Evolutionary conservation across 306 rosid species (phyloP).

Genomic region (Vicia villosa): DNA sequence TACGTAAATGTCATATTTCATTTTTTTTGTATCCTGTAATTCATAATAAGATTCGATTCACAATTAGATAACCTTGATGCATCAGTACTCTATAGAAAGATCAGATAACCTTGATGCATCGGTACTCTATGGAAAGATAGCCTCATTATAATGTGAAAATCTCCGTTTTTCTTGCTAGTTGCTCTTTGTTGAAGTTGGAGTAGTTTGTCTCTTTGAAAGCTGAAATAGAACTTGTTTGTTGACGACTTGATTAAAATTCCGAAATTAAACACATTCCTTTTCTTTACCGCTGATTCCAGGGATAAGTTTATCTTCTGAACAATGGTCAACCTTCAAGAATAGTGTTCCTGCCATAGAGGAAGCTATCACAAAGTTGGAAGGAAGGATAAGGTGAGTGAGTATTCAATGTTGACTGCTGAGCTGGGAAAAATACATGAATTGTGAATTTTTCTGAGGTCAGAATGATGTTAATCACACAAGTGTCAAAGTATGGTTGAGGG

Average conservation of each 20-base stretch:
- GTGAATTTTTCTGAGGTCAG: conserved; percentile 25
- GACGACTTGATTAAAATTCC: conserved; percentile 9
- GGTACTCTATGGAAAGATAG: not conserved
- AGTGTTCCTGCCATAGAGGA: conserved; percentile 81
- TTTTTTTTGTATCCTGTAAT: too few species aligned
- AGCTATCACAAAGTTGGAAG: conserved; percentile 69
- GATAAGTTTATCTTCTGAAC: conserved; percentile 65
- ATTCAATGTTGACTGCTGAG: conserved; percentile 29
- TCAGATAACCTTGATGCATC: not conserved
- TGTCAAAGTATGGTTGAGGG: conserved; percentile 10
- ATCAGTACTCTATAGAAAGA: too few species aligned
- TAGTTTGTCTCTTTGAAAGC: conserved; percentile 1
- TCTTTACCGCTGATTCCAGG: conserved; percentile 48
- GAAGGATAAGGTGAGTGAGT: conserved; percentile 60
- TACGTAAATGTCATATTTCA: too few species aligned
- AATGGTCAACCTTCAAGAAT: conserved; percentile 71
- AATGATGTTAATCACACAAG: conserved; percentile 11
- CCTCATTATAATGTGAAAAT: not conserved
- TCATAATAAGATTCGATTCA: too few species aligned
- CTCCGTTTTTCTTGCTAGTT: too few species aligned
- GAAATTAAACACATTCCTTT: conserved; percentile 1
- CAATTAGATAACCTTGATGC: too few species aligned
- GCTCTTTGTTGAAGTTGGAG: conserved; percentile 13
- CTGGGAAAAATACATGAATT: not conserved
- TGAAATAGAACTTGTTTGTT: not conserved